Evolutionary conservation across 371 early-diverging fungal species (phyloP), one percentile per base, ranked within the genome.

Genomic region (Circinella umbellata): DNA sequence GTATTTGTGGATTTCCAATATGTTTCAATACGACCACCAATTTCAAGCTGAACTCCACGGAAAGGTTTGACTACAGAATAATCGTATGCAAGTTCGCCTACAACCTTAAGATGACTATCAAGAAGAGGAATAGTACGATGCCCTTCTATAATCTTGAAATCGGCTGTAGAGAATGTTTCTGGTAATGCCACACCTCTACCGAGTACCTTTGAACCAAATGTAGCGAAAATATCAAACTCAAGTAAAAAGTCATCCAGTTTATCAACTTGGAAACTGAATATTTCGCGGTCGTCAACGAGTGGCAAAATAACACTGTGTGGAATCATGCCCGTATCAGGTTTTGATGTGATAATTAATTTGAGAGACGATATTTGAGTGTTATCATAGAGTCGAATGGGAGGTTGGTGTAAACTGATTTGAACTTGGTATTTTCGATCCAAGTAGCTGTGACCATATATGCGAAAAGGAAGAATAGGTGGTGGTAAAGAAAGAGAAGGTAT

Each of bases 391-490:
- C 86, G 86, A 36, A 91, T 86, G 6, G 91, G 89, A n/a, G 79
- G 78, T 55, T 80, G 75, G 59, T 73, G 66, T 71, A 93, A 88
- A 59, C 82, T 87, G 61, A 97, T 84, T 72, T 93, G 92, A 18
- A 97, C 79, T 63, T 93, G 91, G 64, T 87, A 89, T 67, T 94
- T 94, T 72, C 92, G 89, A 73, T 95, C 96, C 14, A 97, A 80
- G 70, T 95, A 97, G 73, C 93, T 95, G 86, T 98, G 97, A 18
- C 98, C 98, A 75, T 97, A 96, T 63, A 96, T 95, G 27, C 97
- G 88, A 87, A 97, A 94, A 1, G 99, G 98, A 47, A 98, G 93
- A 62, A 98, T 94, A 10, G 99, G 99, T 17, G 99, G 99, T 5
- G 99, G 99, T 36, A 98, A 79, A 5, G 90, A 91, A 10, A 97